Conservation (phyloP, 345 rosid genomes). For the Kandelia obovata region DNA sequence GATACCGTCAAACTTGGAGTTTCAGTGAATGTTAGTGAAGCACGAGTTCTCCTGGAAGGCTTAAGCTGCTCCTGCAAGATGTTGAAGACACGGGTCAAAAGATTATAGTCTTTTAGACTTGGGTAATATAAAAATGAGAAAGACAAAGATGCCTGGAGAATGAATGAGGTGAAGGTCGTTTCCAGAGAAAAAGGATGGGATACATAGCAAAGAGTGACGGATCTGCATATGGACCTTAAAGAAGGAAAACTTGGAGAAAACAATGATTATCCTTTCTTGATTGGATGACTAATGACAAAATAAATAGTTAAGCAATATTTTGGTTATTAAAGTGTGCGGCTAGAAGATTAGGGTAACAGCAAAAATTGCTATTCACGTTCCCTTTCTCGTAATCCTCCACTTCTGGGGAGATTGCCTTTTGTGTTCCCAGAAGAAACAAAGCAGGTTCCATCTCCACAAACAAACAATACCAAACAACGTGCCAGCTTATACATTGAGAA, state of each 20-base stretch:
- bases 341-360: too few relatives aligned
- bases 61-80: slow-evolving; percentile 65
- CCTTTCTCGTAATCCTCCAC: not conserved
- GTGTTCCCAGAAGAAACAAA: not conserved
- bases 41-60: slow-evolving; percentile 49
- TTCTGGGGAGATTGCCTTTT: not conserved
- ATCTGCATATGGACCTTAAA: too few relatives aligned
- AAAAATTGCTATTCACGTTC: too few relatives aligned
- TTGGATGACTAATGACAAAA: not conserved
- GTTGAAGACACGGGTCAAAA: not conserved
- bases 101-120: not conserved
- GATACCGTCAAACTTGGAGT: slow-evolving; percentile 46
- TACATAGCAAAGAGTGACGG: not conserved
- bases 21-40: slow-evolving; percentile 39
- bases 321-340: too few relatives aligned
- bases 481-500: not conserved
- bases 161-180: not conserved
- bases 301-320: too few relatives aligned
- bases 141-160: not conserved
- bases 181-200: not conserved
- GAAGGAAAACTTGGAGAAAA: not conserved
- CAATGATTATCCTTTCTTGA: not conserved
- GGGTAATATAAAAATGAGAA: not conserved
- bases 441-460: not conserved
- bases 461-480: not conserved